These are phyloP conservation scores for Phylloporus scabripes DNA, from an alignment of 768 basidiomycete species.

Conservation along the genomic window DNA sequence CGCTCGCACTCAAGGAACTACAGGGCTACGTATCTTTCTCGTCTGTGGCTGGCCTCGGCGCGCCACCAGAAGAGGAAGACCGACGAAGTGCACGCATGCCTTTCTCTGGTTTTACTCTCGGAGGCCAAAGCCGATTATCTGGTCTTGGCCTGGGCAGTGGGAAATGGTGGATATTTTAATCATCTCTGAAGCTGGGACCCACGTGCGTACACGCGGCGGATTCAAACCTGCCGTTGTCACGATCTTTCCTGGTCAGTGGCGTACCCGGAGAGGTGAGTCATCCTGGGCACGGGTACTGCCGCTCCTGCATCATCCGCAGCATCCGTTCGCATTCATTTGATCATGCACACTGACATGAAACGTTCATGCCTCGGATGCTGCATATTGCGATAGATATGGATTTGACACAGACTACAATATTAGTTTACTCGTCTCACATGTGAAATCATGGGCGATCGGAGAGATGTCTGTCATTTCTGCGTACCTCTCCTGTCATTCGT, in stretches of 20 bases:
- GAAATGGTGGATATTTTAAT: slow-evolving; percentile 31
- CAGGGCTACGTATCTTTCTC: slow-evolving; percentile 67
- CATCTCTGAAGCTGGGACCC: neutral
- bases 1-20: slow-evolving; percentile 48
- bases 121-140: slow-evolving; percentile 16
- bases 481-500: slow-evolving; percentile 8
- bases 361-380: slow-evolving; percentile 9
- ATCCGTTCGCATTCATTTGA: slow-evolving; percentile 3
- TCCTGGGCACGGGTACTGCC: slow-evolving; percentile 5
- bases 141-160: slow-evolving; percentile 27
- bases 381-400: slow-evolving; percentile 19
- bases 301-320: slow-evolving; percentile 3
- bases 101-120: slow-evolving; percentile 11
- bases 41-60: slow-evolving; percentile 60
- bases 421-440: slow-evolving; percentile 7
- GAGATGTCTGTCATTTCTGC: slow-evolving; percentile 12
- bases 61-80: slow-evolving; percentile 46
- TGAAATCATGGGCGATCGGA: slow-evolving; percentile 1
- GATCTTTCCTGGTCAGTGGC: slow-evolving; percentile 4
- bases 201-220: neutral
- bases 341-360: slow-evolving; percentile 7
- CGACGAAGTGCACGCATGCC: slow-evolving; percentile 24
- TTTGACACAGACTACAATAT: slow-evolving; percentile 18
- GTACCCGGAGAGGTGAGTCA: slow-evolving; percentile 22
- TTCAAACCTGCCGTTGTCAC: slow-evolving; percentile 1